These are phyloP conservation scores for Hypoxylon perforatum DNA, from an alignment of 495 filamentous ascomycete genomes.

Conservation along the genomic window DNA sequence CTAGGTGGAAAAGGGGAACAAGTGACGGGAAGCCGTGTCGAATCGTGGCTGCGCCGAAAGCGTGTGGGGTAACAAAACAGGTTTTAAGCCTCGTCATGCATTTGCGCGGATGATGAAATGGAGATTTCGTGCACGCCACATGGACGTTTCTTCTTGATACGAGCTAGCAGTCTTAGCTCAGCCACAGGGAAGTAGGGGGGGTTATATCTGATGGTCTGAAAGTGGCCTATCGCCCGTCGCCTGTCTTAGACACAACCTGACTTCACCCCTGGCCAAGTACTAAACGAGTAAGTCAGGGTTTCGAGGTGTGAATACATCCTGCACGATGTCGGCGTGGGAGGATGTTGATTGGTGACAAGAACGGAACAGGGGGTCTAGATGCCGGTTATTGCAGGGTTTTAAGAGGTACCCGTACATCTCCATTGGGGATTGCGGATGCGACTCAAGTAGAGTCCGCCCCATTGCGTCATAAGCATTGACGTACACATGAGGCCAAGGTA, in stretches of 20 bases:
- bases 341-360: slow-evolving; percentile 12
- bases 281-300: not conserved
- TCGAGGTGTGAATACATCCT: not conserved
- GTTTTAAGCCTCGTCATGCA: slow-evolving; percentile 34
- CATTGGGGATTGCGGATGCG: slow-evolving; percentile 21
- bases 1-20: slow-evolving; percentile 6
- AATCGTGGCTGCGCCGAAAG: slow-evolving; percentile 5
- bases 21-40: slow-evolving; percentile 10
- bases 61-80: slow-evolving; percentile 32
- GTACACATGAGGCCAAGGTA: slow-evolving; percentile 23
- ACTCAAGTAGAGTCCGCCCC: slow-evolving; percentile 17
- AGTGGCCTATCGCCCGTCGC: not conserved
- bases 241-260: slow-evolving; percentile 19
- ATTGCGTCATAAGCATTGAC: slow-evolving; percentile 36
- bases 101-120: slow-evolving; percentile 26
- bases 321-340: slow-evolving; percentile 15
- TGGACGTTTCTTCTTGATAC: slow-evolving; percentile 5
- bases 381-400: slow-evolving; percentile 12
- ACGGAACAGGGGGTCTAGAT: slow-evolving; percentile 14
- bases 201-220: no score
- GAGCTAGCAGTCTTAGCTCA: slow-evolving; percentile 7
- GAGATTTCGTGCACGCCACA: slow-evolving; percentile 13
- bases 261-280: slow-evolving; percentile 17
- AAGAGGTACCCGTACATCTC: slow-evolving; percentile 3
- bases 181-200: slow-evolving; percentile 14